phyloP scores from a whole-genome alignment of 108 stramenopile genomes.

The Cyclotella atomus region DNA sequence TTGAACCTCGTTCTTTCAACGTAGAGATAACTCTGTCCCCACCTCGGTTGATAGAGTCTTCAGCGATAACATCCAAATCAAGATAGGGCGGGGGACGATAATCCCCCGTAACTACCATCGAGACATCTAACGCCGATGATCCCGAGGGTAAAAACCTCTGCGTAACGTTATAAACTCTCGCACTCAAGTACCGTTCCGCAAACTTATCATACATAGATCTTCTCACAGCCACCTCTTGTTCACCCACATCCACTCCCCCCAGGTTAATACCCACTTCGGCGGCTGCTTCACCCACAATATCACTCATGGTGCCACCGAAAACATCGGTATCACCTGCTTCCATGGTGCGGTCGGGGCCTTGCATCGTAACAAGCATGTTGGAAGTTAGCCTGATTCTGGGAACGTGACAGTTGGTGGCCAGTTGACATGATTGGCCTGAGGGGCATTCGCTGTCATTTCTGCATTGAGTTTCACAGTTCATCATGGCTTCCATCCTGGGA shows the following conservation, averaged over 20 bases:
- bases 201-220: too few relatives aligned
- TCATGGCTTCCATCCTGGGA: conserved; percentile 27
- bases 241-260: conserved; percentile 6
- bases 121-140: conserved; percentile 33
- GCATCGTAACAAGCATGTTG: conserved; percentile 11
- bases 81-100: conserved; percentile 33
- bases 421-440: conserved; percentile 12
- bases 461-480: conserved; percentile 8
- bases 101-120: conserved; percentile 32
- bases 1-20: conserved; percentile 14
- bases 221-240: conserved; percentile 2
- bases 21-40: conserved; percentile 15
- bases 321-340: conserved; percentile 1
- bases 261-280: conserved; percentile 11
- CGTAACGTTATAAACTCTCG: background rate
- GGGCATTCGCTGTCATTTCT: conserved; percentile 10
- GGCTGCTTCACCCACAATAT: conserved; percentile 3
- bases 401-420: conserved; percentile 26
- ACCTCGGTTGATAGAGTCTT: conserved; percentile 32
- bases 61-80: conserved; percentile 29
- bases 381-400: conserved; percentile 9
- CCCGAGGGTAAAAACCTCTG: conserved; percentile 18
- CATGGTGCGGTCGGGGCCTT: conserved; percentile 16
- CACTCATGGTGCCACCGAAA: conserved; percentile 17
- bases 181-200: background rate